Evolutionary conservation across 208 protist species (phyloP), one percentile per base, ranked within the genome.

Genomic region (Wallacemonas rigidus): DNA sequence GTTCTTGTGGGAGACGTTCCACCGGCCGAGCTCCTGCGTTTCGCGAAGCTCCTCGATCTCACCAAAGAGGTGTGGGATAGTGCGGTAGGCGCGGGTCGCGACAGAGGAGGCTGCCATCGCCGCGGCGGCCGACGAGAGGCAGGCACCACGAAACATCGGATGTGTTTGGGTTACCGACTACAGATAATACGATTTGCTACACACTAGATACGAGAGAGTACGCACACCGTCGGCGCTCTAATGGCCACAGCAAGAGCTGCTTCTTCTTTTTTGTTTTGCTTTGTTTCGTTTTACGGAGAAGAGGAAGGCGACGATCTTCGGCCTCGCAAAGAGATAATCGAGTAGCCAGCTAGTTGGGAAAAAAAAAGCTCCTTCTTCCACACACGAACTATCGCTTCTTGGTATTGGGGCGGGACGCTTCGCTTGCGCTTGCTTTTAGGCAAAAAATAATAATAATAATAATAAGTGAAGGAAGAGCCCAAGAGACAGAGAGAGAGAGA

Each of bases 41-140:
- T 97, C 89, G 3, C 88, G 86, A 0, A 97, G 77, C 76, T 97
- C 89, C 68, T 97, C 92, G 62, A 97, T 93, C 51, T 97, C 92
- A 69, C 82, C 82, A 77, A 94, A 76, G 14, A 95, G 69, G 77
- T 97, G 92, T 0, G 92, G 89, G 40, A 97, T 87, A 54, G 95
- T 86, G 65, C 92, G 89, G 70, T 97, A 97, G 1, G 48, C 69
- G 3, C 89, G 88, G 8, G 26, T 51, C 39, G 50, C 47, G 47
- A 71, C 50, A 35, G 62, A 8, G 9, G 70, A 48, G 3, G 70
- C 69, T 1, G 50, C 36, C 14, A 35, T 62, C 54, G 65, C 47
- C 14, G 69, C 50, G 0, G 36, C 51, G 35, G 44, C 38, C 0
- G 62, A 45, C 11, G 62, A 43, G 17, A 55, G 39, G 9, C 55